Evolutionary conservation across 345 rosid genomes (phyloP).

Genomic region (Microcos paniculata): DNA sequence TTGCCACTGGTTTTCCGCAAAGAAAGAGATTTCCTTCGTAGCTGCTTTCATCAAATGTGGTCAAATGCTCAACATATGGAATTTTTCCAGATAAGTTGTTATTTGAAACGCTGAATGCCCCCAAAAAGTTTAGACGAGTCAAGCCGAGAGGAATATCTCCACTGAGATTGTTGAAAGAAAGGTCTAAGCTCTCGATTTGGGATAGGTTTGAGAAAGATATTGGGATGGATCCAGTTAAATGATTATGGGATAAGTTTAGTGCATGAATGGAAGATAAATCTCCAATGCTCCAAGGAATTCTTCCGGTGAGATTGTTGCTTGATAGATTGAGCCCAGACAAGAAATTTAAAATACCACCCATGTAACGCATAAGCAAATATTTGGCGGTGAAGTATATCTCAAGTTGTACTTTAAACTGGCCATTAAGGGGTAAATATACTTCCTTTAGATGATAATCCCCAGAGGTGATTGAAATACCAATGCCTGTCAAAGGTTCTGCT

Average conservation of each 20-base stretch:
- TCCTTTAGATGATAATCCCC: too few species aligned
- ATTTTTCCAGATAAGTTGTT: conserved; percentile 35
- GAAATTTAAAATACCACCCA: background rate
- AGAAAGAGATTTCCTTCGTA: conserved; percentile 28
- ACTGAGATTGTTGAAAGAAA: conserved; percentile 23
- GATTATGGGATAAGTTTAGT: too few species aligned
- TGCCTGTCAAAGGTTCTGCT: too few species aligned
- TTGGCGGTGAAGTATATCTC: background rate
- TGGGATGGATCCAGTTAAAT: conserved; percentile 27
- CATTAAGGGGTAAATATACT: too few species aligned
- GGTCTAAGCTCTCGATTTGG: conserved; percentile 37
- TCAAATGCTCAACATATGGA: conserved; percentile 16
- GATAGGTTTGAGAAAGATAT: conserved; percentile 20
- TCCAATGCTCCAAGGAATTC: background rate
- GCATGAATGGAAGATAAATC: too few species aligned
- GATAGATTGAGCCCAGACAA: conserved; percentile 41
- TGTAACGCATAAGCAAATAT: background rate
- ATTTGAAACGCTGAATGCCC: conserved; percentile 29
- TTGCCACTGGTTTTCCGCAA: conserved; percentile 22
- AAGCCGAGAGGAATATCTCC: conserved; percentile 29
- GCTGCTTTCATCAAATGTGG: conserved; percentile 20
- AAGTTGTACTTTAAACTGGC: background rate
- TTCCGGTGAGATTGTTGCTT: conserved; percentile 29
- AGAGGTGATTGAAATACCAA: too few species aligned
- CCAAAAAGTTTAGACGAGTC: conserved; percentile 4